A percentile compares a stretch with the other conserved stretches of the same genome.
Conservation (phyloP, 108 stramenopile species). For the Nitzschia palea region DNA sequence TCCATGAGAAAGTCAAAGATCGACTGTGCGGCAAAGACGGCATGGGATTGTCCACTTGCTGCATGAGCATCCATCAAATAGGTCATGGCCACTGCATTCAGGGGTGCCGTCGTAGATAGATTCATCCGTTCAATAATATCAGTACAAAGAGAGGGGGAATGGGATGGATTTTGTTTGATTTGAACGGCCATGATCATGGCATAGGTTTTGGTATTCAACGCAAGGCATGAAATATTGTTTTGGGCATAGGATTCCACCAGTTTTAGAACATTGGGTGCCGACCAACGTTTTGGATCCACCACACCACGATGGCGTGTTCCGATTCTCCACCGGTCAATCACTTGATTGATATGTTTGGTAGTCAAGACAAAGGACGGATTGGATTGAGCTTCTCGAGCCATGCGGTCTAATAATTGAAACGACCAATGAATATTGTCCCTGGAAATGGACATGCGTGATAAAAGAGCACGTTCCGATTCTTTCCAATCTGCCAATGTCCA, state of each 20-base stretch:
- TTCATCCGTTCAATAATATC: constrained; percentile 4
- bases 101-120: not conserved
- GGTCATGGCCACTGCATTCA: constrained; percentile 11
- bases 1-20: constrained; percentile 18
- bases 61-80: constrained; percentile 22
- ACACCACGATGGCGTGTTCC: not conserved
- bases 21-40: not conserved
- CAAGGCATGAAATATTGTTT: not conserved
- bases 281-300: not conserved
- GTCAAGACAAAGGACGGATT: not conserved
- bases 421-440: not conserved
- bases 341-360: not conserved
- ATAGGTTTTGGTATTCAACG: constrained; percentile 12
- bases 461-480: not conserved
- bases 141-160: not conserved
- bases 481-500: not conserved
- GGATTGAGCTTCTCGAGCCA: not conserved
- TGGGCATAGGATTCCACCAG: not conserved
- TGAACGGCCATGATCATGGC: constrained; percentile 20
- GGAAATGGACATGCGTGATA: not conserved
- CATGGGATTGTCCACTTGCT: not conserved
- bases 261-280: not conserved
- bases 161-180: constrained; percentile 12
- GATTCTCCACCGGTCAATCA: constrained; percentile 13
- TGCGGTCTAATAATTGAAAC: constrained; percentile 6